Evolutionary conservation across 2,329 filamentous ascomycete genomes (phyloP), one percentile per base, ranked within the genome.

Genomic region (Xylogone sp.): DNA sequence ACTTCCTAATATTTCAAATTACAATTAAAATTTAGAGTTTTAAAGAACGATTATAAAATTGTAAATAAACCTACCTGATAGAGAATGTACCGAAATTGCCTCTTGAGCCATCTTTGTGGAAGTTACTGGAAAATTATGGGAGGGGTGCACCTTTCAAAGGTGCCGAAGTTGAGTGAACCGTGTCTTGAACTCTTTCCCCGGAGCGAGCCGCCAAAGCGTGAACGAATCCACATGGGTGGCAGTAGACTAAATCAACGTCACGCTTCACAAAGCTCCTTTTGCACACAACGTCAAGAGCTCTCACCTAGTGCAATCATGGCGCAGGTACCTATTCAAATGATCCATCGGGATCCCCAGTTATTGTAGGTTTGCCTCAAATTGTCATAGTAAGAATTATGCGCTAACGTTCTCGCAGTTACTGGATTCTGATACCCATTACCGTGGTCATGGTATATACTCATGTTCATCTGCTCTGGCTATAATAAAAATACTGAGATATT

Each of bases 391-490:
- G 31, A 18, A 47, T 45, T 54, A n/a, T 59, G 59, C 51, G 48
- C 56, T 55, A 51, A 67, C 68, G 45, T 62, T 53, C 18, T 50
- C 49, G 49, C 65, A 99, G 94, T 75, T 97, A 97, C 79, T 99
- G 94, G 94, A 99, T 99, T 72, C 80, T 99, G 54, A 86, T 97
- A 57, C 94, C 94, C 56, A 99, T 99, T 70, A 96, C 93, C 45
- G 80, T 96, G 63, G 94, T 99, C 68, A 99, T 99, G 95, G 86
- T 89, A 75, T 51, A 66, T 51, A 39, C 48, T 31, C 43, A 39
- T 31, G 16, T 20, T 29, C 39, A 45, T 39, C 29, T 21, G 27
- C 31, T 43, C 19, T 39, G 21, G 24, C 24, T 27, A 27, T 44
- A 20, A 12, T 45, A 52, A 8, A 39, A 16, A 16, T 39, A 18